Evolutionary conservation across 73 alveolate genomes (phyloP).

Genomic region (Paramecium sonneborni): DNA sequence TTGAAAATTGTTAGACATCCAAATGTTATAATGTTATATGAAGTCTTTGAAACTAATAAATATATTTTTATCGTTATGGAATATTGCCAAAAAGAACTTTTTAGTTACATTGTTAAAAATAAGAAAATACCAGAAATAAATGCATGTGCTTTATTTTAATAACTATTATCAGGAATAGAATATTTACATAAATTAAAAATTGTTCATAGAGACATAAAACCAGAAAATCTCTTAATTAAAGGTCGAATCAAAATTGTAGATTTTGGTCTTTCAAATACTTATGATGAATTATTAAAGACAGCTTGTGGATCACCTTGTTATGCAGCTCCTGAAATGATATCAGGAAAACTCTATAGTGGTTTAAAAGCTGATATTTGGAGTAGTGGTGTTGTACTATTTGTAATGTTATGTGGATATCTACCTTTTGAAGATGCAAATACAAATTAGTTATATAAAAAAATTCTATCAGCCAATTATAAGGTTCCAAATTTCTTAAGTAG

Average conservation of each 20-base stretch:
- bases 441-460: conserved; percentile 82
- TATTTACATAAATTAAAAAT: conserved; percentile 82
- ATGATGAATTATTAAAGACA: conserved; percentile 71
- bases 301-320: conserved; percentile 93
- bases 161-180: conserved; percentile 91
- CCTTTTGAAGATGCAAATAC: conserved; percentile 95
- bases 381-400: conserved; percentile 92
- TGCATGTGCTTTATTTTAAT: conserved; percentile 89
- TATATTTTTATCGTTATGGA: conserved; percentile 86
- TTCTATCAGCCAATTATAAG: conserved; percentile 80
- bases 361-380: conserved; percentile 88
- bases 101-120: conserved; percentile 80
- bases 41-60: conserved; percentile 68
- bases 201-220: conserved; percentile 93
- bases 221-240: conserved; percentile 88
- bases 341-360: conserved; percentile 80
- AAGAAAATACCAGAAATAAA: conserved; percentile 76
- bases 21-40: conserved; percentile 81
- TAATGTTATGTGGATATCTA: conserved; percentile 92
- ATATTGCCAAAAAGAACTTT: conserved; percentile 84
- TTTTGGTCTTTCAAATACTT: conserved; percentile 84
- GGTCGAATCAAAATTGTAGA: conserved; percentile 86
- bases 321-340: conserved; percentile 95
- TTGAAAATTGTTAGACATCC: conserved; percentile 81
- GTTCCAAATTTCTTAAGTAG: conserved; percentile 75